Evolutionary conservation across 2,329 filamentous ascomycete genomes (phyloP).

Genomic region (Aureobasidium melanogenum): DNA sequence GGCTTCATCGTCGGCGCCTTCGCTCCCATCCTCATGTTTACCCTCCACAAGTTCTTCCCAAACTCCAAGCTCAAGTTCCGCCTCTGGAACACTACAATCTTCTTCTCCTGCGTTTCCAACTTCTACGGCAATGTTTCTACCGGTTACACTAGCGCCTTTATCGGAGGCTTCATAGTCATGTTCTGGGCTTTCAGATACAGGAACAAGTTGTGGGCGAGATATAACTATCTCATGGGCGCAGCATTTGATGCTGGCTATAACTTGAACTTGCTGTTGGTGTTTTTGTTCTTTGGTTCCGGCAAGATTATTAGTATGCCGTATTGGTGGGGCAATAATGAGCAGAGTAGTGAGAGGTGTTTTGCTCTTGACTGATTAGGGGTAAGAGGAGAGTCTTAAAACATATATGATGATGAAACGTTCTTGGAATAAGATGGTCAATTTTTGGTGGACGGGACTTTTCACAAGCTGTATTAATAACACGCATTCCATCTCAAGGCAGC

Average conservation of each 20-base stretch:
- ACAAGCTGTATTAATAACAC: too few relatives aligned
- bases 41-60: constrained; percentile 46
- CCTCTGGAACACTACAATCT: constrained; percentile 55
- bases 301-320: constrained; percentile 50
- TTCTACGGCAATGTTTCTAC: constrained; percentile 57
- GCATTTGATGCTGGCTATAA: constrained; percentile 44
- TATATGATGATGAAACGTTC: not conserved
- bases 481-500: too few relatives aligned
- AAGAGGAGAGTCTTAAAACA: not conserved
- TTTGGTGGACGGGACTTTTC: too few relatives aligned
- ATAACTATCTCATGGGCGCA: constrained; percentile 36
- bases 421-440: not conserved
- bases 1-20: constrained; percentile 45
- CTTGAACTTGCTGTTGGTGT: constrained; percentile 51
- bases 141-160: constrained; percentile 43
- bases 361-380: not conserved
- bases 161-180: constrained; percentile 39
- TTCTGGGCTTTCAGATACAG: constrained; percentile 39
- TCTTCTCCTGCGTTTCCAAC: constrained; percentile 45
- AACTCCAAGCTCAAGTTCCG: constrained; percentile 45
- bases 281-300: constrained; percentile 31
- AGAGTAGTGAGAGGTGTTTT: constrained; percentile 51
- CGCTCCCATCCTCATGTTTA: constrained; percentile 40
- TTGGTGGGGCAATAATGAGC: constrained; percentile 54
- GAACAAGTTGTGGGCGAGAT: constrained; percentile 33